A percentile compares a stretch with the other conserved stretches of the same genome.
Conservation (phyloP, 768 basidiomycete species). For the Mycena haematopus region DNA sequence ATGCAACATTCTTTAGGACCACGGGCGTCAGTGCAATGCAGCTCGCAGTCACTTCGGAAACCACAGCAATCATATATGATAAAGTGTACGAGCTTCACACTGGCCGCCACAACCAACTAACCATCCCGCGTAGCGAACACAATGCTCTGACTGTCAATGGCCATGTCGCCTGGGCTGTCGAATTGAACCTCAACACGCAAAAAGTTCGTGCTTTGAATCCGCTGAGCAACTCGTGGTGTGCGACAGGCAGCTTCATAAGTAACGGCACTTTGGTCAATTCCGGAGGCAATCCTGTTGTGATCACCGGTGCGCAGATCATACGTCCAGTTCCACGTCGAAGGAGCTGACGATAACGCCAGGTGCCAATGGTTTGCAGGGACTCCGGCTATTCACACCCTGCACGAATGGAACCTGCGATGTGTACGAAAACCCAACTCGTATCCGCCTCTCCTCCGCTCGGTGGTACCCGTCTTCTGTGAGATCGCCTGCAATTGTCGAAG, state of each 20-base stretch:
- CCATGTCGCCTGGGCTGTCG: constrained; percentile 53
- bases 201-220: constrained; percentile 42
- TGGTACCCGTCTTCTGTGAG: constrained; percentile 51
- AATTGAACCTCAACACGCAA: constrained; percentile 50
- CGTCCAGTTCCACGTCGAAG: not conserved
- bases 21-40: constrained; percentile 35
- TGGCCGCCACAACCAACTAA: not conserved
- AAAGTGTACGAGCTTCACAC: constrained; percentile 28
- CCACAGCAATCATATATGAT: constrained; percentile 33
- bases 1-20: constrained; percentile 20
- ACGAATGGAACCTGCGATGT: constrained; percentile 41
- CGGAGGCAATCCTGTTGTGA: constrained; percentile 21
- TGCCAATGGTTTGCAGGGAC: constrained; percentile 41
- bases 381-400: constrained; percentile 49
- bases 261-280: constrained; percentile 48
- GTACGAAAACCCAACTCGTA: constrained; percentile 41
- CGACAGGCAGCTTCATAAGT: constrained; percentile 47
- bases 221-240: constrained; percentile 52
- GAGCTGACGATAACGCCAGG: constrained; percentile 18
- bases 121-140: constrained; percentile 33
- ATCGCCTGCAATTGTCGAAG: not conserved
- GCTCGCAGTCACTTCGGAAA: constrained; percentile 32
- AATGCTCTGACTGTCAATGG: constrained; percentile 49
- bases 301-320: constrained; percentile 20
- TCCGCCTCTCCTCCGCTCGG: constrained; percentile 44